Evolutionary conservation across 352 stramenopile genomes (phyloP).

Genomic region (Phytophthora sp.): DNA sequence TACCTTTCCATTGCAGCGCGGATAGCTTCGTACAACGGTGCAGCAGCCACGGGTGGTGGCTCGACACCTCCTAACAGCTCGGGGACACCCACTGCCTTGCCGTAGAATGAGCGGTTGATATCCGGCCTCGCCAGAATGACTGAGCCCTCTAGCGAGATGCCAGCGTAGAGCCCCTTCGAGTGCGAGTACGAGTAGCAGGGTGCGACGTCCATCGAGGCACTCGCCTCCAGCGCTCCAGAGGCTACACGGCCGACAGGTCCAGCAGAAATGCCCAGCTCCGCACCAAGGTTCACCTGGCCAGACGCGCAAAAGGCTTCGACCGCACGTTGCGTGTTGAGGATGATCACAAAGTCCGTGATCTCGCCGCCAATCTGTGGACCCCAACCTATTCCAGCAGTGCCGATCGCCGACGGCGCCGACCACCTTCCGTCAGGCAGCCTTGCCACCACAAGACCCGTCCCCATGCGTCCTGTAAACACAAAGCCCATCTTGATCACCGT

Average conservation of each 20-base stretch:
- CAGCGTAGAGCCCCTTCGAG: slow-evolving; percentile 90
- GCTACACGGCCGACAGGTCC: slow-evolving; percentile 91
- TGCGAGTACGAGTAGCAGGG: slow-evolving; percentile 94
- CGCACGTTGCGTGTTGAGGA: slow-evolving; percentile 91
- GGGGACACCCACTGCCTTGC: slow-evolving; percentile 62
- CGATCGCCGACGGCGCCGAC: slow-evolving; percentile 96
- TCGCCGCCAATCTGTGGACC: slow-evolving; percentile 92
- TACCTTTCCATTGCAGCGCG: slow-evolving; percentile 69
- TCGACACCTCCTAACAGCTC: slow-evolving; percentile 83
- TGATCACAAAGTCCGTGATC: slow-evolving; percentile 94
- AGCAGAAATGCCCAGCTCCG: slow-evolving; percentile 87
- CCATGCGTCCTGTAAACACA: slow-evolving; percentile 83
- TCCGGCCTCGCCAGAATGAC: slow-evolving; percentile 88
- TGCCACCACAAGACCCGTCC: slow-evolving; percentile 94
- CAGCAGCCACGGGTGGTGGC: slow-evolving; percentile 77
- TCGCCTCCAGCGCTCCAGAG: slow-evolving; percentile 74
- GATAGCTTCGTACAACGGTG: slow-evolving; percentile 89
- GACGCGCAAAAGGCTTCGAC: slow-evolving; percentile 89
- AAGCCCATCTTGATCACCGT: slow-evolving; percentile 93
- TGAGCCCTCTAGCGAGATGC: slow-evolving; percentile 91
- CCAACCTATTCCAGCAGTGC: slow-evolving; percentile 89
- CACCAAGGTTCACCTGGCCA: slow-evolving; percentile 91
- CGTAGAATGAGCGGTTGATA: slow-evolving; percentile 95
- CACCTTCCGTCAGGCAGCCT: slow-evolving; percentile 93
- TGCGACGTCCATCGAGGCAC: slow-evolving; percentile 78